Conservation (phyloP, 1,284 basidiomycete genomes). For the Malassezia sympodialis region DNA sequence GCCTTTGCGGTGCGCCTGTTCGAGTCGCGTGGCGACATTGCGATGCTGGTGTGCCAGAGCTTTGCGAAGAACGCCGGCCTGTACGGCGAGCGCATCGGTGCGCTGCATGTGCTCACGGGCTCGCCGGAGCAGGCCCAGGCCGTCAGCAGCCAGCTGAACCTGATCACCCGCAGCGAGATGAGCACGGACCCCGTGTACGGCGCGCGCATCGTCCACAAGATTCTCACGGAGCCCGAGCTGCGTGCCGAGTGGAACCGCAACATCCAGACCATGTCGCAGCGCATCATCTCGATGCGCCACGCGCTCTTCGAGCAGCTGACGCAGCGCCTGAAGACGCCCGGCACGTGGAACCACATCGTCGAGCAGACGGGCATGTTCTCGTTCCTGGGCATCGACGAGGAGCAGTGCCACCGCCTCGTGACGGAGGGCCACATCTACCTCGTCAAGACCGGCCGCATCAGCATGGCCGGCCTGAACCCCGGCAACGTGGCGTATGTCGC, state of each 20-base stretch:
- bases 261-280: slow-evolving; percentile 78
- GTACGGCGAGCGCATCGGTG: slow-evolving; percentile 71
- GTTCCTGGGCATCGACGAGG: slow-evolving; percentile 37
- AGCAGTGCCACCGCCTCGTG: slow-evolving; percentile 63
- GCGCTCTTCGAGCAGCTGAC: slow-evolving; percentile 68
- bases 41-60: slow-evolving; percentile 82
- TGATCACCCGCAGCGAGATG: slow-evolving; percentile 80
- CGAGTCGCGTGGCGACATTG: slow-evolving; percentile 58
- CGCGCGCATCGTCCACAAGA: slow-evolving; percentile 62
- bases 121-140: slow-evolving; percentile 27
- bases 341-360: slow-evolving; percentile 63
- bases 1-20: slow-evolving; percentile 92
- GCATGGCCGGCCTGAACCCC: slow-evolving; percentile 80
- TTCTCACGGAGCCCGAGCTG: slow-evolving; percentile 57
- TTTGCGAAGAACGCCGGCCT: slow-evolving; percentile 93
- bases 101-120: slow-evolving; percentile 50
- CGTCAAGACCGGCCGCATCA: slow-evolving; percentile 73
- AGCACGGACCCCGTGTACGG: slow-evolving; percentile 84
- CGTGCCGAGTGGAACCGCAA: slow-evolving; percentile 82
- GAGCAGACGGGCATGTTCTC: slow-evolving; percentile 48
- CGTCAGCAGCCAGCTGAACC: slow-evolving; percentile 59
- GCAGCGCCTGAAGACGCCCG: slow-evolving; percentile 73
- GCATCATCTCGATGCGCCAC: slow-evolving; percentile 81
- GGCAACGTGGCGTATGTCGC: slow-evolving; percentile 54
- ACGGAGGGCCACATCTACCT: slow-evolving; percentile 78